Base-by-base conservation (phyloP, 768 basidiomycete genomes). In the Punctularia strigosozonata region DNA sequence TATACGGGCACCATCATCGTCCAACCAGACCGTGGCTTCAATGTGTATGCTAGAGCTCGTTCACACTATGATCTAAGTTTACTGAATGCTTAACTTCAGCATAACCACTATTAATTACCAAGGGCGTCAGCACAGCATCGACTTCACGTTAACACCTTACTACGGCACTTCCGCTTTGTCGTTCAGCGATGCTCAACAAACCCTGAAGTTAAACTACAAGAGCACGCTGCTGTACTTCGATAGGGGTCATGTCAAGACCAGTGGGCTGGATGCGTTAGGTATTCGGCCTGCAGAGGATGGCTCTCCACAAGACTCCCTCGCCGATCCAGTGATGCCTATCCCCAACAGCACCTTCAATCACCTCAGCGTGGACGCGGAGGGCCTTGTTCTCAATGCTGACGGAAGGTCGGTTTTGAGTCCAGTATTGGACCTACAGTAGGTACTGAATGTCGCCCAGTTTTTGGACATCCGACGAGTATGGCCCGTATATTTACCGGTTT, bases 391-490 rank as follows among this genome's bases (percentile, higher is more conserved):
- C 8, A 70, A 74, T 47, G 47, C 55, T 0, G 79, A 82, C 45
- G 78, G 78, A 46, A 69, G 66, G 72, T 75, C 42, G 39, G 69
- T 55, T 2, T 2, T 22, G 6, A 18, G 24, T 14, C 14, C 25
- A 4, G 19, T 17, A 13, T 31, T 6, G 23, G 10, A 14, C 6
- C 10, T 4, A 17, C 39, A 10, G 8, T 23, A 2, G 17, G 7
- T 14, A 5, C 19, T 18, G 24, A 13, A 18, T 20, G 36, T 3
- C 14, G 6, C 18, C 14, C 32, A 76, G 74, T 0, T 75, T 66
- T 55, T 80, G 74, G 76, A 61, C 72, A 22, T 73, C 73, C 46
- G 80, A 81, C 50, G 79, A 81, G 56, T 81, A 80, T 45, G 79
- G 77, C 1, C 75, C 75, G 3, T 75, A 75, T 47, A 73, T 80